These are phyloP conservation scores for Diutina mesorugosa DNA, from an alignment of 1,139 yeast genomes.

Conservation along the genomic window DNA sequence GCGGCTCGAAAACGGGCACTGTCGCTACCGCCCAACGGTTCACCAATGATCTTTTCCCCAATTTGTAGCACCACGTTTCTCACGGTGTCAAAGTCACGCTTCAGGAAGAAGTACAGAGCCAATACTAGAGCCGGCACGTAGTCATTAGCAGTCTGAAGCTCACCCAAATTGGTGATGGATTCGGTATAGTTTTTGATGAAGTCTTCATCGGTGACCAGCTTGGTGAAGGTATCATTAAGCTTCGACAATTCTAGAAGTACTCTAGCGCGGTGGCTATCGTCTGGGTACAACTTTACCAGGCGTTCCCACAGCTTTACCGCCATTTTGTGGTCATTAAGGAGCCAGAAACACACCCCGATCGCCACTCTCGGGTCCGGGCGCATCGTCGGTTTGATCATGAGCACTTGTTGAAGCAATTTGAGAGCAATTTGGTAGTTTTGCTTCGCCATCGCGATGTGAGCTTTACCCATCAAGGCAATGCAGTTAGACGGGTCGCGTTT, in stretches of 20 bases:
- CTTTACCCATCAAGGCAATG: conserved; percentile 74
- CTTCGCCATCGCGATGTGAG: conserved; percentile 63
- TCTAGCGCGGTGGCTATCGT: conserved; percentile 42
- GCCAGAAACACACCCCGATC: conserved; percentile 90
- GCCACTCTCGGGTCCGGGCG: conserved; percentile 93
- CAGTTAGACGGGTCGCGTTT: conserved; percentile 43
- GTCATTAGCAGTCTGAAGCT: conserved; percentile 15
- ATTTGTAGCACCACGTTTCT: conserved; percentile 44
- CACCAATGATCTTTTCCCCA: conserved; percentile 34
- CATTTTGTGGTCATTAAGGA: conserved; percentile 61
- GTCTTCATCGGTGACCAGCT: conserved; percentile 46
- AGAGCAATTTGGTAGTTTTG: conserved; percentile 61
- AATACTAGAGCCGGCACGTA: conserved; percentile 32
- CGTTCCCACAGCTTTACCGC: conserved; percentile 81
- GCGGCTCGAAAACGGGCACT: conserved; percentile 2
- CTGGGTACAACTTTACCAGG: conserved; percentile 52
- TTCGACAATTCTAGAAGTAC: conserved; percentile 56
- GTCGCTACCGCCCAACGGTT: conserved; percentile 15
- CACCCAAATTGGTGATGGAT: conserved; percentile 25
- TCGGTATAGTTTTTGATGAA: conserved; percentile 37
- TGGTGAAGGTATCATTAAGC: conserved; percentile 50
- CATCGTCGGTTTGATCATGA: conserved; percentile 62
- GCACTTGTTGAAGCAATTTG: conserved; percentile 70
- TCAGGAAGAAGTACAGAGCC: conserved; percentile 46
- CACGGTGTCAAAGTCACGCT: conserved; percentile 44